Base-by-base conservation (phyloP, 2,329 filamentous ascomycete species). In the Clarireedia hainanense region DNA sequence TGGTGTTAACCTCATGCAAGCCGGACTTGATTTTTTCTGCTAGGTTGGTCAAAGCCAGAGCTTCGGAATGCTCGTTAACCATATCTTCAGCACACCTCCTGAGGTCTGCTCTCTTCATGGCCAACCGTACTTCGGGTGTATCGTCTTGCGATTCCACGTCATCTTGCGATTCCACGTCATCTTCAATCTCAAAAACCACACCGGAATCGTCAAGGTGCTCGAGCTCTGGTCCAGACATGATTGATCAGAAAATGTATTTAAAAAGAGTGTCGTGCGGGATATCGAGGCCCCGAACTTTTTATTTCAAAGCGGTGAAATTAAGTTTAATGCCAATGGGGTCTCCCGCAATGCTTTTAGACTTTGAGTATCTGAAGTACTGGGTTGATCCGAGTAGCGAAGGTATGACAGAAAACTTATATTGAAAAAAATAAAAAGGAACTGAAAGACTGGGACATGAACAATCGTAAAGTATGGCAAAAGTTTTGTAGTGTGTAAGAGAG, bases 11-110 rank as follows among this genome's bases (percentile, higher is more conserved):
- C 27, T 55, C 52, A 17, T 49, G 48, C 2, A 55, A 47, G n/a
- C 52, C 52, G n/a, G 52, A 50, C 42, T 55, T 47, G 15, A 55
- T 55, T 26, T 34, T 55, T 20, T 55, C 48, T 34, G 52, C 52
- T 24, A 55, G 34, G 40, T 37, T 36, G 49, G 52, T 34, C n/a
- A 55, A 39, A 17, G 52, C 52, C n/a, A 55, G 14, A 36, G 52
- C 52, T 49, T 55, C 52, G 2, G 52, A 55, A 14, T 55, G 52
- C 5, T 55, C 45, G 10, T 34, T 26, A 15, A 55, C 46, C 52
- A 55, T 55, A 9, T 55, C 52, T 36, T 55, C 52, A 9, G 52
- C 52, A 24, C 45, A 49, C 24, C 45, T 55, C 26, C 42, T 55
- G 24, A 55, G 52, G 24, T 27, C 26, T n/a, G 45, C 7, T 50